Evolutionary conservation across 2,329 filamentous ascomycete species (phyloP), one percentile per base, ranked within the genome.

Genomic region (Magnaporthiopsis rhizophila): DNA sequence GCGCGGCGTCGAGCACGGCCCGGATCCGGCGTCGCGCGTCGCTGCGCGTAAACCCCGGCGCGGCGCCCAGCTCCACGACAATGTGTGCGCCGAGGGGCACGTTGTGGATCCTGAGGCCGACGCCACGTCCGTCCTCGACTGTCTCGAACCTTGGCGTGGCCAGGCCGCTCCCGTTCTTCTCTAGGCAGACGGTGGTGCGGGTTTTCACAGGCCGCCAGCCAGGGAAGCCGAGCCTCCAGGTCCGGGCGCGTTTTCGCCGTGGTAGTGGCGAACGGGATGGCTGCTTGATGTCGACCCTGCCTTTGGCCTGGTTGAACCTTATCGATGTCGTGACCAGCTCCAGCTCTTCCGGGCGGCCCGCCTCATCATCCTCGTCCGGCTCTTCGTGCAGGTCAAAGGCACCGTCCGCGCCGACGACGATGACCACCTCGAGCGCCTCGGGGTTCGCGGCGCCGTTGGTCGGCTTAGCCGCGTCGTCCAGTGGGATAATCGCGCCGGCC

Each of bases 401-500:
- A 0, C 79, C 83, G 66, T 86, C 79, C 12, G 72, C 69, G 7
- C 81, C 81, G 3, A 81, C 74, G 0, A 80, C 76, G 1, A 82
- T 73, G 0, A 84, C 71, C 34, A 86, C 71, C 66, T 85, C 81
- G 24, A 85, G 73, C 0, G 70, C 71, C 2, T 72, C 69, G 0
- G 83, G 83, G 61, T 81, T 82, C 0, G 71, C 69, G 0, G 77
- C 78, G 1, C 83, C 83, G 62, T 84, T 84, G 2, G 66, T 68
- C 0, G 81, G 79, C 2, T 71, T 72, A 50, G 68, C 65, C 3
- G 74, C 72, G 1, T 70, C 75, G 65, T 88, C 85, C 0, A 87
- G 73, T 0, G 85, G 82, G 7, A 88, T 74, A 64, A 88, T 86
- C 15, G 84, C 76, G 0, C 86, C 86, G 69, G 86, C 80, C 0